A percentile compares a stretch with the other conserved stretches of the same genome.
phyloP scores from a whole-genome alignment of 495 filamentous ascomycete species.

The Cercophora newfieldiana region DNA sequence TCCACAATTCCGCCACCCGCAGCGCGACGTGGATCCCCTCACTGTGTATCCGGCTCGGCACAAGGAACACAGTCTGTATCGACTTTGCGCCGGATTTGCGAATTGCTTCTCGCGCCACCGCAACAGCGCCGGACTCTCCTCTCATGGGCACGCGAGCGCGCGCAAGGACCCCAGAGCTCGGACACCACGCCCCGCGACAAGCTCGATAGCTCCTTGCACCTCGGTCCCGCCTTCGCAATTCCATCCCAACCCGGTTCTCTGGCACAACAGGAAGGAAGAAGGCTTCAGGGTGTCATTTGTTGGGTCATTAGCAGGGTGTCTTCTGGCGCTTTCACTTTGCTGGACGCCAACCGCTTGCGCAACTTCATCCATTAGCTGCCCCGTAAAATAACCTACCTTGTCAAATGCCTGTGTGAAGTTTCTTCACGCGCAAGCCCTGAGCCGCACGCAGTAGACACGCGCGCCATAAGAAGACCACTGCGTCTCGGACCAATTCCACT shows the following conservation, averaged over 20 bases:
- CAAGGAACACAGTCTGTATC: background rate
- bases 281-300: background rate
- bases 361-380: constrained; percentile 21
- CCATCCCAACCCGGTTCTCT: background rate
- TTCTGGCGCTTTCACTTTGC: constrained; percentile 11
- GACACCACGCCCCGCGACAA: constrained; percentile 7
- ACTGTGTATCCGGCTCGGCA: background rate
- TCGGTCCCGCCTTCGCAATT: background rate
- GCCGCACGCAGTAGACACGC: constrained; percentile 33
- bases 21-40: constrained; percentile 14
- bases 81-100: constrained; percentile 8
- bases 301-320: constrained; percentile 16
- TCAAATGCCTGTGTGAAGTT: constrained; percentile 34
- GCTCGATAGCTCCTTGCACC: background rate
- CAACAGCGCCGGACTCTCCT: background rate
- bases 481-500: constrained; percentile 3
- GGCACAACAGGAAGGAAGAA: background rate
- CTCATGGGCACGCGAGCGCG: constrained; percentile 4
- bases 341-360: constrained; percentile 14
- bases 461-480: background rate
- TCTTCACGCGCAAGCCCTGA: constrained; percentile 30
- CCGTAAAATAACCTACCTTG: constrained; percentile 31
- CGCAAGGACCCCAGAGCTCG: background rate
- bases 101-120: background rate
- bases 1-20: constrained; percentile 32